phyloP scores from a whole-genome alignment of 2,329 filamentous ascomycete species.

The Colletotrichum orchidophilum region DNA sequence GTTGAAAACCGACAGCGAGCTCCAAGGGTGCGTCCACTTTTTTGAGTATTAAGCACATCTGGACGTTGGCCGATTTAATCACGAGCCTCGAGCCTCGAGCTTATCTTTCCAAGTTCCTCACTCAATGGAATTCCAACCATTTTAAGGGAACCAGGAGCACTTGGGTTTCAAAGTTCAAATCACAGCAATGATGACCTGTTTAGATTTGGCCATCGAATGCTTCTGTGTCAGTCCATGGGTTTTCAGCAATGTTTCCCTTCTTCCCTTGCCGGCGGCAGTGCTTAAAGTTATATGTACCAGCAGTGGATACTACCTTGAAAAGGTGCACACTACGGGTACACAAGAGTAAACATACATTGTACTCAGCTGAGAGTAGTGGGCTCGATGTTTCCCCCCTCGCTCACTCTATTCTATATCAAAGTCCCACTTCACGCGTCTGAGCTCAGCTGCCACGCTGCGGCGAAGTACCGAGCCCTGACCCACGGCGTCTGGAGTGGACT shows the following conservation, averaged over 20 bases:
- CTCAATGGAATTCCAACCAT: too few species aligned
- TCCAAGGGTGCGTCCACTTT: not conserved
- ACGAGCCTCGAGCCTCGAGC: not conserved
- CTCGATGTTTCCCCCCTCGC: not conserved
- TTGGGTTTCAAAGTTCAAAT: too few species aligned
- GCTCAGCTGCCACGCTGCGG: not conserved
- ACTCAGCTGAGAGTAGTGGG: not conserved
- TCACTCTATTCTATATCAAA: not conserved
- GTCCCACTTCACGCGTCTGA: not conserved
- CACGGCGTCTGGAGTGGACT: constrained; percentile 1
- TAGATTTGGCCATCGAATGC: too few species aligned
- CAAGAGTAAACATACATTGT: not conserved
- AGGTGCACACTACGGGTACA: too few species aligned
- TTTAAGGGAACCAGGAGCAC: too few species aligned
- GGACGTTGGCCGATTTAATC: not conserved
- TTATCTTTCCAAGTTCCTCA: too few species aligned
- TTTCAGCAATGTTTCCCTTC: not conserved
- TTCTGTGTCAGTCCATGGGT: not conserved
- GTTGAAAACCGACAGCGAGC: not conserved
- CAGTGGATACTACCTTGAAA: too few species aligned
- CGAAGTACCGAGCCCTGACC: not conserved
- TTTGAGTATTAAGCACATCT: not conserved
- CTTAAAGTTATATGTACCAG: not conserved
- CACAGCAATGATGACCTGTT: too few species aligned
- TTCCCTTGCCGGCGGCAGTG: not conserved